Base-by-base conservation (phyloP, 176 grass and related monocot species). In the Pontederia crassipes region DNA sequence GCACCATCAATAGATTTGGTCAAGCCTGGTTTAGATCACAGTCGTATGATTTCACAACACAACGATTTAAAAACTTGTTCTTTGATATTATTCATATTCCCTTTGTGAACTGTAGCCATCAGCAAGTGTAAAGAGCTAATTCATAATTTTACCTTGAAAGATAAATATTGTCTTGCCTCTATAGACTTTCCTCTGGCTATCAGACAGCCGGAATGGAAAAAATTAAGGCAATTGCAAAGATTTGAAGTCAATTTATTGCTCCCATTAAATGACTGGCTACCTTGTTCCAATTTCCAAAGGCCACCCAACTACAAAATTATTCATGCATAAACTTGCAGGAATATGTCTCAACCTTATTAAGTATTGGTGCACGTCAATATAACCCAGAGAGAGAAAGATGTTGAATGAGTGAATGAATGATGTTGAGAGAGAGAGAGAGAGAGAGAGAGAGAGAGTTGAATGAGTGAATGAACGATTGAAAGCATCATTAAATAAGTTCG, bases 381-480 rank as follows among this genome's bases (percentile, higher is more conserved):
- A 62, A 59, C 72, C 65, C 56, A 78, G 66, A 82, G 82, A 77
- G 76, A 50, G 46, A 61, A 32, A 67, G 60, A 57, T 48, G 55
- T 8, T n/a, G 10, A 75, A 46, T 52, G 61, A 24, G 62, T 52
- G 11, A 57, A 65, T n/a, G 9, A 66, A 66, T 40, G 13, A 51
- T 26, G 18, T n/a, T 40, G 20, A 24, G 20, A 24, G 9, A 62
- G 24, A 50, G 66, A 64, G 60, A 49, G 57, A 70, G 20, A 24
- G 20, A 24, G 9, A 62, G 24, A 50, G 66, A 64, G 60, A 49
- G 57, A 70, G 55, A 45, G 45, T 49, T 15, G 49, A 95, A 79
- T 86, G 89, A 89, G 85, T 81, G 80, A 74, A 72, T 75, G 77
- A 68, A 76, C 58, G 64, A 74, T 78, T 63, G 79, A 68, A 53